phyloP scores from a whole-genome alignment of 176 grass and related monocot genomes.

The Phyllostachys edulis region DNA sequence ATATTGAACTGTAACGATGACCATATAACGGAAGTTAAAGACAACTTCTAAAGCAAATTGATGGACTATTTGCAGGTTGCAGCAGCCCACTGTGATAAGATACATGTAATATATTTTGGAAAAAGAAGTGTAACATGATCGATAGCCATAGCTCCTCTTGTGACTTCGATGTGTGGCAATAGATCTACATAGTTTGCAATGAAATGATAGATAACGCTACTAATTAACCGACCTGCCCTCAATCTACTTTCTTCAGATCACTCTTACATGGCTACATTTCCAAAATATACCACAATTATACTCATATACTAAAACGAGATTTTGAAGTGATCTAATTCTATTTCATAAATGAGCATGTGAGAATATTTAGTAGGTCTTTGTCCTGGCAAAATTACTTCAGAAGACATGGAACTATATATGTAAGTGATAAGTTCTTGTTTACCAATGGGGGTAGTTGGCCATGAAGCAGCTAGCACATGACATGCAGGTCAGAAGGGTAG shows the following conservation, averaged over 20 bases:
- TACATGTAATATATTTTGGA: too few species aligned
- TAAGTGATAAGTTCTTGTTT: too few species aligned
- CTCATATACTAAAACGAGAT: neutral
- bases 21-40: too few species aligned
- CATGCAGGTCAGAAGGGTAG: constrained; percentile 13
- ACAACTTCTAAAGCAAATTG: too few species aligned
- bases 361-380: neutral
- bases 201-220: neutral
- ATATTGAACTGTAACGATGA: too few species aligned
- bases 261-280: too few species aligned
- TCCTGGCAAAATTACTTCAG: neutral
- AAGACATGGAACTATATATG: neutral
- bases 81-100: too few species aligned
- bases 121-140: too few species aligned
- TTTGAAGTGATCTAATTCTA: neutral
- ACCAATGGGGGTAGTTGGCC: neutral
- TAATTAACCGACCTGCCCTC: neutral
- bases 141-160: too few species aligned
- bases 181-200: neutral
- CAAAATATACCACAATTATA: too few species aligned
- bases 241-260: neutral
- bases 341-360: neutral
- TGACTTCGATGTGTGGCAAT: too few species aligned
- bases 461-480: constrained; percentile 20
- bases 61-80: too few species aligned